phyloP scores from a whole-genome alignment of 805 yeast species.

The Yamadazyma paraphyllophila region DNA sequence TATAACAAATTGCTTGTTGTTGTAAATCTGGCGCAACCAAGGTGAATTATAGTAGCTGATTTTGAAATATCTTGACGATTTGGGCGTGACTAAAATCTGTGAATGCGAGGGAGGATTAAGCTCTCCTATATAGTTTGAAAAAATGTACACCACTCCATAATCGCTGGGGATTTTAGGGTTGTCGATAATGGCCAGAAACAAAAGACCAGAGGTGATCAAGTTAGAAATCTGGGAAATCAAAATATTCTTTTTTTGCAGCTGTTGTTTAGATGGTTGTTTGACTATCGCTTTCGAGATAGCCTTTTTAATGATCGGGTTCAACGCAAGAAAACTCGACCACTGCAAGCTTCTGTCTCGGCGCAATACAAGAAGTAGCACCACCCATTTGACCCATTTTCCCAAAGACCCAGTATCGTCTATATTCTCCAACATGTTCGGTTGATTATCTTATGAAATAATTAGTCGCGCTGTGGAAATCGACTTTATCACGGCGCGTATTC shows the following conservation, averaged over 20 bases:
- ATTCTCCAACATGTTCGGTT: conserved; percentile 1
- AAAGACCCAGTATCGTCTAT: conserved; percentile 12
- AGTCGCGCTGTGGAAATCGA: conserved; percentile 2
- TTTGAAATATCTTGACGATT: conserved; percentile 24
- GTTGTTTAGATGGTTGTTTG: not conserved
- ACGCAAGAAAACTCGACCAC: conserved; percentile 31
- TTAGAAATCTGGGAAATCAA: conserved; percentile 9
- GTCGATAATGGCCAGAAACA: conserved; percentile 22
- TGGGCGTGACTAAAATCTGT: conserved; percentile 28
- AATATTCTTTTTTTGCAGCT: not conserved
- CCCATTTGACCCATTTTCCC: conserved; percentile 28
- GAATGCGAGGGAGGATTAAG: conserved; percentile 34
- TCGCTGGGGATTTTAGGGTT: conserved; percentile 35
- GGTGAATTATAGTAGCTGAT: conserved; percentile 20
- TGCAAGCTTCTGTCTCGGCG: conserved; percentile 23
- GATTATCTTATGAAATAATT: conserved; percentile 1
- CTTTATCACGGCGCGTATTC: too few relatives aligned
- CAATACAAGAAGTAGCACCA: conserved; percentile 21
- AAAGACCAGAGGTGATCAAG: conserved; percentile 11
- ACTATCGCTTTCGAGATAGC: conserved; percentile 5
- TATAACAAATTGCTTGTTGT: conserved; percentile 30
- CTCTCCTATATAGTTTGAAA: conserved; percentile 28
- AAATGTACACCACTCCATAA: conserved; percentile 33
- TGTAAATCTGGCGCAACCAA: conserved; percentile 21
- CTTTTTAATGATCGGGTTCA: conserved; percentile 30